Evolutionary conservation across 805 yeast genomes (phyloP).

Genomic region (Candida chilensis): DNA sequence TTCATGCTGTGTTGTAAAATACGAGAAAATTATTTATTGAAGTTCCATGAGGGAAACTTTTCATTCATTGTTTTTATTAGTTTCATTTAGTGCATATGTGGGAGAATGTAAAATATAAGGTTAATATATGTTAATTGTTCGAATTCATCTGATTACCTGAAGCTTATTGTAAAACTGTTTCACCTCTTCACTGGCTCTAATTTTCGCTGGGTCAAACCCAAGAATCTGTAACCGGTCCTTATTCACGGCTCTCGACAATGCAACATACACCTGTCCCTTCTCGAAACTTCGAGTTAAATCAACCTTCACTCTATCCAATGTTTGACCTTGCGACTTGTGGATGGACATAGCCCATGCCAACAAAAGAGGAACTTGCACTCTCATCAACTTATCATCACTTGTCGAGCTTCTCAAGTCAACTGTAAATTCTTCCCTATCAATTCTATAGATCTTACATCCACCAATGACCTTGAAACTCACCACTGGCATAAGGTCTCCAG

Average conservation of each 20-base stretch:
- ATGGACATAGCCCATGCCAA: constrained; percentile 80
- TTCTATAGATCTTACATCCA: constrained; percentile 16
- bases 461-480: constrained; percentile 19
- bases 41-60: too few relatives aligned
- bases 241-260: constrained; percentile 69
- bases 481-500: constrained; percentile 14
- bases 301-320: constrained; percentile 60
- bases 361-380: constrained; percentile 60
- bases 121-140: too few relatives aligned
- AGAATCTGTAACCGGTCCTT: constrained; percentile 56
- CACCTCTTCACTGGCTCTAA: constrained; percentile 27
- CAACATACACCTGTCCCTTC: constrained; percentile 80
- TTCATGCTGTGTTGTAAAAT: too few relatives aligned
- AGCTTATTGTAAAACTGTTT: constrained; percentile 15
- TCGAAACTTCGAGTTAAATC: constrained; percentile 63
- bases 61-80: too few relatives aligned
- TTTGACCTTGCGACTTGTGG: constrained; percentile 83
- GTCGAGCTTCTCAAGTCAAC: constrained; percentile 16
- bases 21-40: too few relatives aligned
- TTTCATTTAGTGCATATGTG: too few relatives aligned
- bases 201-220: constrained; percentile 52
- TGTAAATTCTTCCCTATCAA: constrained; percentile 26
- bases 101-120: too few relatives aligned
- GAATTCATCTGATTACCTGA: too few relatives aligned
- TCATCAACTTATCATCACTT: constrained; percentile 14